Percentiles rank a stretch among this genome's conserved stretches.
Conservation (phyloP, 257 asterid species). For the Marsdenia floribunda region DNA sequence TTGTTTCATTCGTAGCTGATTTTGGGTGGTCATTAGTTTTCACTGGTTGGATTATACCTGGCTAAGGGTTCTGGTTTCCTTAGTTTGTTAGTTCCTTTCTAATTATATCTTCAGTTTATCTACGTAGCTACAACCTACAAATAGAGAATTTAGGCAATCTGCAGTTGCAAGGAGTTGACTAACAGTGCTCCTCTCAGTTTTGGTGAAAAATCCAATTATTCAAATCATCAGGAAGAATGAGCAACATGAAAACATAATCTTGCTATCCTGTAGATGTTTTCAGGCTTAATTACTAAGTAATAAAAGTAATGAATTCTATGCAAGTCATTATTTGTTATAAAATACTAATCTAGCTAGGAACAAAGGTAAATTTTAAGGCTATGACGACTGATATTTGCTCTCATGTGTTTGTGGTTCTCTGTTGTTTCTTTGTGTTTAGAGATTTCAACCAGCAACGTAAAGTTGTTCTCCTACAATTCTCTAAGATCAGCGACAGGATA, state of each 20-base stretch:
- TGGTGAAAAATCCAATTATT: neutral
- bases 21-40: neutral
- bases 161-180: neutral
- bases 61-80: neutral
- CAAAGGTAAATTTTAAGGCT: neutral
- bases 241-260: neutral
- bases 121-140: neutral
- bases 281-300: neutral
- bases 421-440: constrained; percentile 27
- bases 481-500: constrained; percentile 63
- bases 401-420: neutral
- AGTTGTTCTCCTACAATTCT: constrained; percentile 25
- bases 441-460: constrained; percentile 39
- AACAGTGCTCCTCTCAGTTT: neutral
- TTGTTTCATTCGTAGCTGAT: neutral
- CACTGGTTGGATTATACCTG: neutral
- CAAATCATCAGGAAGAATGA: neutral
- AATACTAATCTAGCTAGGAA: neutral
- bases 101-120: no score
- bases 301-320: neutral
- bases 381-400: neutral
- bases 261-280: neutral
- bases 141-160: neutral
- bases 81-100: neutral
- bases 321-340: neutral